Evolutionary conservation across 2,329 filamentous ascomycete genomes (phyloP), one percentile per base, ranked within the genome.

Genomic region (Fusarium sp.): DNA sequence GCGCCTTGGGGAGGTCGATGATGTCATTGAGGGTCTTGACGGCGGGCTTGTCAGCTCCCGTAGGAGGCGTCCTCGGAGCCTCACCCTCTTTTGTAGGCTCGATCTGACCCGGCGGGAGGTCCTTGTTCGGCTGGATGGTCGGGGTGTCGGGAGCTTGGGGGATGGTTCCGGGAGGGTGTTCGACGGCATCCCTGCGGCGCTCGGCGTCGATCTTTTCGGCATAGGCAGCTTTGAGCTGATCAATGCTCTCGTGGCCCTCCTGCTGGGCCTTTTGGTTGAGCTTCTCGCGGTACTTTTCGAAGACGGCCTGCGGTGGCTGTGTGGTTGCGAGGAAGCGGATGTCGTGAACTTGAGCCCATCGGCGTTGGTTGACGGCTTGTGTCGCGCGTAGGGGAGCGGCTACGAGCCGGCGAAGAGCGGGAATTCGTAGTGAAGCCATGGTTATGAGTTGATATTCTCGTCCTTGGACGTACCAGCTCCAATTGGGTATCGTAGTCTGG

Each of bases 291-390:
- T 99, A 99, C 83, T 94, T 97, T 73, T 97, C 94, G 73, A 94
- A 81, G 42, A 98, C 86, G 76, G 88, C 87, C 66, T 90, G 88
- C 55, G 92, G 87, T 66, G 90, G 86, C 66, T 90, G 90, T 70
- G 95, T 93, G 17, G 94, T 96, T 70, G 93, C 93, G 53, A 98
- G 89, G 86, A 96, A 97, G 73, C 95, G 94, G 56, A 97, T 92
- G 83, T 98, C 94, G 82, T 97, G 94, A 33, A 98, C 95, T 78
- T 94, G 94, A 2, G 96, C 96, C 93, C 94, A 97, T 81, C 95
- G 91, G 64, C 92, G 90, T 83, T 98, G 96, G 75, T 85, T 81
- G 64, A 80, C 74, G 62, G 79, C 78, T 70, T 80, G 80, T 31
- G 80, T 75, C 12, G 78, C 71, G 62, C 80, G 81, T 51, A 80